Conservation (phyloP, 78 protist genomes). For the Dictyostelium discoideum region DNA sequence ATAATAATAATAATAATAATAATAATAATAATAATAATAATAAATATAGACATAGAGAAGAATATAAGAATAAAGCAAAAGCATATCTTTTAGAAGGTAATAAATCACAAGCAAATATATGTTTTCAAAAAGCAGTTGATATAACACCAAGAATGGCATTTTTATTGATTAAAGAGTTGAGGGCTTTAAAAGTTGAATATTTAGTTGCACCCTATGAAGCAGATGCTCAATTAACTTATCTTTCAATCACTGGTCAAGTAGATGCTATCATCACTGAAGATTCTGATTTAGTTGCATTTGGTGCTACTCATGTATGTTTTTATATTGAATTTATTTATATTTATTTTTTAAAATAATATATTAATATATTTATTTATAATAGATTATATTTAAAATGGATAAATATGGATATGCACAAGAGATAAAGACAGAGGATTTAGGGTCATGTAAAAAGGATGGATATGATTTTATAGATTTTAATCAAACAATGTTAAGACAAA, state of each 20-base stretch:
- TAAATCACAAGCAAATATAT: conserved; percentile 19
- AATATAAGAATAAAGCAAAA: conserved; percentile 31
- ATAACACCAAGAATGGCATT: conserved; percentile 91
- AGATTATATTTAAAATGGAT: conserved; percentile 89
- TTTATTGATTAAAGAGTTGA: conserved; percentile 79
- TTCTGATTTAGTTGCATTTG: conserved; percentile 96
- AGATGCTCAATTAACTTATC: conserved; percentile 98
- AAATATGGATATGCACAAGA: conserved; percentile 78
- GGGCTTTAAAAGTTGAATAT: conserved; percentile 58
- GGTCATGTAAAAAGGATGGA: conserved; percentile 29
- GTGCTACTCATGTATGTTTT: conserved; percentile 63
- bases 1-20: no score
- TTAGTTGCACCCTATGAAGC: conserved; percentile 99
- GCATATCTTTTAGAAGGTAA: conserved; percentile 67
- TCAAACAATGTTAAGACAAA: conserved; percentile 68
- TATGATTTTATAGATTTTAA: conserved; percentile 35
- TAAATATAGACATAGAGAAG: conserved; percentile 32
- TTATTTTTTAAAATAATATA: background rate
- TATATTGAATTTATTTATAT: background rate
- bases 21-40: background rate
- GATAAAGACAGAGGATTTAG: conserved; percentile 41
- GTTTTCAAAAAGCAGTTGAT: conserved; percentile 82
- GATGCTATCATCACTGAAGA: conserved; percentile 97
- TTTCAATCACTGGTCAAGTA: conserved; percentile 76
- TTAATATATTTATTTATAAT: background rate